These are phyloP conservation scores for Diutina pseudorugosa DNA, from an alignment of 1,139 yeast species.

Conservation along the genomic window DNA sequence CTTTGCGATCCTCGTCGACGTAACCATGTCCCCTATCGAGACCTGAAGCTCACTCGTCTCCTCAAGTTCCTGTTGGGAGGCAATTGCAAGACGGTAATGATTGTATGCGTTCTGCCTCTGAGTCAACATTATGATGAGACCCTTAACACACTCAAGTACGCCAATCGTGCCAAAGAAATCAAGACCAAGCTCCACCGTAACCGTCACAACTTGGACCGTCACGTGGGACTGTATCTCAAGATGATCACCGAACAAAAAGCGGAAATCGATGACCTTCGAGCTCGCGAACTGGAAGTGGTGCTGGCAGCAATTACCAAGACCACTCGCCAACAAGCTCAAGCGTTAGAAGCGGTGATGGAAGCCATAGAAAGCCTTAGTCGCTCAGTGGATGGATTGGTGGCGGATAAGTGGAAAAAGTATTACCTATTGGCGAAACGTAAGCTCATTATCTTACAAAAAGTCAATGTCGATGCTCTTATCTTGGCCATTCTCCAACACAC, in stretches of 20 bases:
- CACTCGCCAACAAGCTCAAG: slow-evolving; percentile 18
- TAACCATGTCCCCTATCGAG: slow-evolving; percentile 64
- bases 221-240: slow-evolving; percentile 73
- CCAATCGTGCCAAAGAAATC: slow-evolving; percentile 82
- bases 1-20: slow-evolving; percentile 59
- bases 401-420: slow-evolving; percentile 34
- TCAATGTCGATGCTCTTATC: slow-evolving; percentile 23
- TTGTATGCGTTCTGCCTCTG: slow-evolving; percentile 85
- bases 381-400: slow-evolving; percentile 27
- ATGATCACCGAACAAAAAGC: slow-evolving; percentile 76
- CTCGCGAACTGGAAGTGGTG: slow-evolving; percentile 37
- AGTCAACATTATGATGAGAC: slow-evolving; percentile 85
- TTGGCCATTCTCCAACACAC: slow-evolving; percentile 7
- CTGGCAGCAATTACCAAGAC: slow-evolving; percentile 7
- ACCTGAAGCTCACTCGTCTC: slow-evolving; percentile 39
- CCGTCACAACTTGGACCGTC: slow-evolving; percentile 67
- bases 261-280: slow-evolving; percentile 61
- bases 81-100: slow-evolving; percentile 90
- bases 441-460: slow-evolving; percentile 31
- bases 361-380: slow-evolving; percentile 25
- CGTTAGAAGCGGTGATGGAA: slow-evolving; percentile 28
- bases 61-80: slow-evolving; percentile 90
- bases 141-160: slow-evolving; percentile 77
- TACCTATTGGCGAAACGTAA: slow-evolving; percentile 49
- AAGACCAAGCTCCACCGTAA: slow-evolving; percentile 72